These are phyloP conservation scores for Verticillium nubilum DNA, from an alignment of 2,329 filamentous ascomycete genomes.

Conservation along the genomic window DNA sequence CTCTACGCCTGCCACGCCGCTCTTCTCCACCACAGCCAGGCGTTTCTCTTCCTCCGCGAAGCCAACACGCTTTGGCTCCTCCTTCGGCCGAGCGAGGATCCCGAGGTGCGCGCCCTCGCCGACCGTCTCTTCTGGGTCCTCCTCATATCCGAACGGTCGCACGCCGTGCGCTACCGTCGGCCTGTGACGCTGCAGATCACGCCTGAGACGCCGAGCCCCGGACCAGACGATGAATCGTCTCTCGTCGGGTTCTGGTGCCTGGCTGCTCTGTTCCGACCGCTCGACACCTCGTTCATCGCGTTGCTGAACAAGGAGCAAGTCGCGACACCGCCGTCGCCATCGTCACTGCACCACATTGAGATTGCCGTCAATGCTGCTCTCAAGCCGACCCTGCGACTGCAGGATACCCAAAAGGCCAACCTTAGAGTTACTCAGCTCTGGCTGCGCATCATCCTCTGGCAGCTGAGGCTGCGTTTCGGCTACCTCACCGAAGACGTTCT, in stretches of 20 bases:
- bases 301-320: slow-evolving; percentile 31
- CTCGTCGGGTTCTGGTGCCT: slow-evolving; percentile 33
- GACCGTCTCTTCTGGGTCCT: slow-evolving; percentile 37
- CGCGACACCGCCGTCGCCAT: slow-evolving; percentile 21
- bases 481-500: slow-evolving; percentile 27
- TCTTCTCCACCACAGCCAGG: slow-evolving; percentile 35
- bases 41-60: slow-evolving; percentile 37
- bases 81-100: slow-evolving; percentile 21
- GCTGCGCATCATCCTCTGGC: slow-evolving; percentile 39
- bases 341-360: slow-evolving; percentile 29
- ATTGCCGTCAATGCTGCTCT: slow-evolving; percentile 29
- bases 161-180: slow-evolving; percentile 37
- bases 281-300: slow-evolving; percentile 36
- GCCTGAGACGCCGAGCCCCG: slow-evolving; percentile 21
- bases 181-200: slow-evolving; percentile 38
- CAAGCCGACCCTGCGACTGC: slow-evolving; percentile 22
- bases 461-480: slow-evolving; percentile 35
- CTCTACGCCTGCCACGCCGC: slow-evolving; percentile 37
- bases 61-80: slow-evolving; percentile 34
- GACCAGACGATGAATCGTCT: slow-evolving; percentile 22
- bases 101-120: slow-evolving; percentile 17
- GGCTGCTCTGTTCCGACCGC: slow-evolving; percentile 31
- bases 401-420: slow-evolving; percentile 40
- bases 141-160: slow-evolving; percentile 36
- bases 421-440: slow-evolving; percentile 38